Percentiles rank a stretch among this genome's conserved stretches.
Conservation (phyloP, 352 stramenopile species). For the Halophytophthora batemanensis region DNA sequence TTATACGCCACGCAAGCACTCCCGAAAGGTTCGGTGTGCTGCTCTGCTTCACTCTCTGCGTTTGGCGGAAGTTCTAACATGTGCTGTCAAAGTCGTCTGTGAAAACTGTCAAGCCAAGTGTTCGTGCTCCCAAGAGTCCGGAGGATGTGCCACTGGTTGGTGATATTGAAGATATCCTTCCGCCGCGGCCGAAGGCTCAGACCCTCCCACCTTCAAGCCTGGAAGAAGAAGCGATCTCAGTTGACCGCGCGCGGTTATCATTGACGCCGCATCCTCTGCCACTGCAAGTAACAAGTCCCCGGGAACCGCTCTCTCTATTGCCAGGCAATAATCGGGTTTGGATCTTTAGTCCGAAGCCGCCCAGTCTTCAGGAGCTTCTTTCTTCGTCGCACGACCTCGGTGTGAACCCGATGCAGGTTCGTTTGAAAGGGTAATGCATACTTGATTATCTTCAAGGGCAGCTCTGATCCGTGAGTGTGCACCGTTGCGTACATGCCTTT, state of each 20-base stretch:
- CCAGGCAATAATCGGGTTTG: conserved; percentile 34
- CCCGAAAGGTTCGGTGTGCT: conserved; percentile 26
- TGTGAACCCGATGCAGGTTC: conserved; percentile 36
- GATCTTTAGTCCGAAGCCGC: conserved; percentile 42
- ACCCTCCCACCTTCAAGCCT: conserved; percentile 11
- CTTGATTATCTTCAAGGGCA: not conserved
- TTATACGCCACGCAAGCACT: conserved; percentile 9
- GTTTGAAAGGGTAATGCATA: conserved; percentile 17
- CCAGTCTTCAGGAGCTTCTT: conserved; percentile 38
- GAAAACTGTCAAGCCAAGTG: conserved; percentile 12
- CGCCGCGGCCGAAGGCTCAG: conserved; percentile 32
- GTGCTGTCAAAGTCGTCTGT: conserved; percentile 18
- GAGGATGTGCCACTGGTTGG: conserved; percentile 41
- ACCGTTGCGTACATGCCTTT: not conserved
- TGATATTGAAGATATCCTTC: conserved; percentile 66
- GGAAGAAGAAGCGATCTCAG: conserved; percentile 50
- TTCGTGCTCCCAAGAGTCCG: conserved; percentile 12
- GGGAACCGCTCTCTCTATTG: conserved; percentile 4
- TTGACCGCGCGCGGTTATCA: conserved; percentile 37
- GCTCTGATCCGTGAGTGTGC: not conserved
- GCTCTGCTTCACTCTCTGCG: not conserved
- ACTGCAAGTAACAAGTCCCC: conserved; percentile 8
- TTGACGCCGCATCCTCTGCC: conserved; percentile 46
- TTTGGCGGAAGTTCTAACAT: conserved; percentile 4
- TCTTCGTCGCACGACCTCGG: conserved; percentile 40